These are phyloP conservation scores for Pythium phragmitis DNA, from an alignment of 352 stramenopile species.

Conservation along the genomic window DNA sequence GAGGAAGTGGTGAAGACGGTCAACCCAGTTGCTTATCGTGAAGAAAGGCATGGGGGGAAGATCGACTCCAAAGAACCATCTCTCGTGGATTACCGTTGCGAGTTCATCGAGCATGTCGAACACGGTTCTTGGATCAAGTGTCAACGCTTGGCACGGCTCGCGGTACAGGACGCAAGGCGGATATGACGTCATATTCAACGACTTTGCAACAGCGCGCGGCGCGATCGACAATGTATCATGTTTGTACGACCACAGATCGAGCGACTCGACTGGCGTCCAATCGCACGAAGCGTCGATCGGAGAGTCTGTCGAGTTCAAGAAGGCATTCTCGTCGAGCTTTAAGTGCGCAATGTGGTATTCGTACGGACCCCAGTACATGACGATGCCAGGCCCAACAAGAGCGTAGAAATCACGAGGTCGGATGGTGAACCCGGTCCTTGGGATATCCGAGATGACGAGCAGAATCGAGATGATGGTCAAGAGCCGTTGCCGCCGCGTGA, in stretches of 20 bases:
- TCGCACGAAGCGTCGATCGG: neutral
- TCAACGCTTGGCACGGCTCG: conserved; percentile 4
- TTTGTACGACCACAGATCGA: conserved; percentile 25
- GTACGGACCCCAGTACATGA: conserved; percentile 39
- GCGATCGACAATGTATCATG: conserved; percentile 23
- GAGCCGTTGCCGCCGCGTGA: conserved; percentile 3
- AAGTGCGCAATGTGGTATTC: conserved; percentile 44
- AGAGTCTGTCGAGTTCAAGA: neutral
- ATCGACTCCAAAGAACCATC: neutral
- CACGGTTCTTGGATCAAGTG: conserved; percentile 24
- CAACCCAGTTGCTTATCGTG: conserved; percentile 33
- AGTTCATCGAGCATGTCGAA: conserved; percentile 46
- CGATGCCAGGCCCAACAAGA: conserved; percentile 29
- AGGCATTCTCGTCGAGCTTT: neutral
- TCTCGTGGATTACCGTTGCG: conserved; percentile 8
- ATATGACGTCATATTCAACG: conserved; percentile 23
- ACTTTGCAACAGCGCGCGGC: conserved; percentile 7
- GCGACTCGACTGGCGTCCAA: neutral
- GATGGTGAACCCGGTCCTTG: conserved; percentile 40
- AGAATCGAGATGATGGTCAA: conserved; percentile 38
- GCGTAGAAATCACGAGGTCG: conserved; percentile 29
- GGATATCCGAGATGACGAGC: conserved; percentile 50
- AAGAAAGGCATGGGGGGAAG: neutral
- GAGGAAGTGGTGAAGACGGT: conserved; percentile 36
- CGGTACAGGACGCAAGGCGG: conserved; percentile 35